phyloP scores from a whole-genome alignment of 352 stramenopile genomes.

The Albugo laibachii region DNA sequence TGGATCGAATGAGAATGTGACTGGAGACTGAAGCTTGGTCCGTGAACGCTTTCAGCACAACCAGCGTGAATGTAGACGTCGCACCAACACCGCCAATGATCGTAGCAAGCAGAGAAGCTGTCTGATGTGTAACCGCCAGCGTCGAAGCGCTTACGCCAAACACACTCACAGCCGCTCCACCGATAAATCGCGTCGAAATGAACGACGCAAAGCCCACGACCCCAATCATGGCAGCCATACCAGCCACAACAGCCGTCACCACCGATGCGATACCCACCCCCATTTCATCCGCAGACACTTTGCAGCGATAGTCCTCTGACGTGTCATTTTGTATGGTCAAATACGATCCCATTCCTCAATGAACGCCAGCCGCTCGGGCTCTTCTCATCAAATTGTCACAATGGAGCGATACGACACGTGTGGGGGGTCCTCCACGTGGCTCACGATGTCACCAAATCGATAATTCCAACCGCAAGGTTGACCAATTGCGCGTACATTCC shows the following conservation, averaged over 20 bases:
- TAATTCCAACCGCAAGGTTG: constrained; percentile 55
- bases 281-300: constrained; percentile 7
- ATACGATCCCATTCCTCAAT: constrained; percentile 11
- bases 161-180: constrained; percentile 4
- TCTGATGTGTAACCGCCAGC: not conserved
- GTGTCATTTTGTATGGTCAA: constrained; percentile 14
- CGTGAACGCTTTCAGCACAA: constrained; percentile 11
- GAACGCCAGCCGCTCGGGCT: too few species aligned
- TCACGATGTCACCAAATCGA: constrained; percentile 22
- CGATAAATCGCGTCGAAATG: not conserved
- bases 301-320: constrained; percentile 6
- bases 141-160: constrained; percentile 6
- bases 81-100: constrained; percentile 6
- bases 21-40: constrained; percentile 15
- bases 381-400: too few species aligned
- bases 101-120: not conserved
- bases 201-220: constrained; percentile 4
- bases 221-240: constrained; percentile 1
- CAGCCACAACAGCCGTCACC: constrained; percentile 1
- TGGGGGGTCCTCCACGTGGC: too few species aligned
- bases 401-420: too few species aligned
- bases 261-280: constrained; percentile 9
- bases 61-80: constrained; percentile 14
- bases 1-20: constrained; percentile 14
- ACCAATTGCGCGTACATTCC: constrained; percentile 63